A percentile compares a stretch with the other conserved stretches of the same genome.
Evolutionary conservation across 148 eudicot species (phyloP).

Genomic region (Polygonum aviculare): DNA sequence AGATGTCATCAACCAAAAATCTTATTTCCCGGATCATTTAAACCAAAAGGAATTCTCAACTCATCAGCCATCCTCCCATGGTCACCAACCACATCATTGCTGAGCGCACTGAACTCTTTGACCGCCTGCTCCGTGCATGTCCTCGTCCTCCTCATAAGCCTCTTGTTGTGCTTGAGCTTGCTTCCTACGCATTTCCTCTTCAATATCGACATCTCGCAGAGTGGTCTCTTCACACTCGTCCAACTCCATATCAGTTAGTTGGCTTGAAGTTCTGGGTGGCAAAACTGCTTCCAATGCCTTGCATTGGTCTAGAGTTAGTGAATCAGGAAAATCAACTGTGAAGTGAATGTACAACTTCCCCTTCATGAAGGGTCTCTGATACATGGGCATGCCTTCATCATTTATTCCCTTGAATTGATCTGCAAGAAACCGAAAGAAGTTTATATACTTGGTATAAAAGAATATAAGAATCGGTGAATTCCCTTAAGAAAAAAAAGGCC

Average conservation of each 20-base stretch:
- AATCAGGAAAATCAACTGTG: conserved; percentile 40
- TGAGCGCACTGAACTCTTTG: conserved; percentile 54
- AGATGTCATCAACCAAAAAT: not conserved
- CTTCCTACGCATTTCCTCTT: conserved; percentile 44
- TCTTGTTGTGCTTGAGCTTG: conserved; percentile 30
- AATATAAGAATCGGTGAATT: too few species aligned
- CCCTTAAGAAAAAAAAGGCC: too few species aligned
- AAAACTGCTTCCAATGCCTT: conserved; percentile 39
- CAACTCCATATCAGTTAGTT: conserved; percentile 35
- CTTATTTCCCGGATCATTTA: conserved; percentile 2
- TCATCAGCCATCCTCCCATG: not conserved
- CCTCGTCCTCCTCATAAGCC: conserved; percentile 46
- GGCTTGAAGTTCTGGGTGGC: conserved; percentile 27
- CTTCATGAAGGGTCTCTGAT: conserved; percentile 41
- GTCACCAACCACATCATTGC: conserved; percentile 17
- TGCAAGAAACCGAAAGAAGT: conserved; percentile 9
- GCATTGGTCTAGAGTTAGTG: conserved; percentile 29
- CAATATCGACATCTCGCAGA: conserved; percentile 41
- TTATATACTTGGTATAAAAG: not conserved
- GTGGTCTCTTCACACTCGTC: conserved; percentile 54
- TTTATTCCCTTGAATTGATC: conserved; percentile 45
- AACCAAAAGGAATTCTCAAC: not conserved
- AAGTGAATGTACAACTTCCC: conserved; percentile 48
- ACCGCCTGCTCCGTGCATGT: conserved; percentile 36
- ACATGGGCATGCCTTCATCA: conserved; percentile 48